These are phyloP conservation scores for Kodamaea leandrae DNA, from an alignment of 805 yeast genomes.

Conservation along the genomic window DNA sequence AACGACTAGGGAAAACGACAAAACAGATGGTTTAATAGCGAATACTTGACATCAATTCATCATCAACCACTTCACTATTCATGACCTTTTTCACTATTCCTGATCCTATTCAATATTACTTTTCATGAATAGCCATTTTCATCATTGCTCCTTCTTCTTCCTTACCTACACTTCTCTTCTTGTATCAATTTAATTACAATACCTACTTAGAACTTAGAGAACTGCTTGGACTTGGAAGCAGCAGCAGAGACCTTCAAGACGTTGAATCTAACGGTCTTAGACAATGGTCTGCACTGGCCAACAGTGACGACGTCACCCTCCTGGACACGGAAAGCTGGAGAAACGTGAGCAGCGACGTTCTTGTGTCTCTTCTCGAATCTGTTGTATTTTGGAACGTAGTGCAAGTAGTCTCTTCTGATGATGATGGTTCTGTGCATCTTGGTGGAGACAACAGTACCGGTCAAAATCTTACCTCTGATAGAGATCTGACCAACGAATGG, in stretches of 20 bases:
- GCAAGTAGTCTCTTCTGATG: conserved; percentile 99
- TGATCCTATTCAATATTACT: too few species aligned
- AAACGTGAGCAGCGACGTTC: conserved; percentile 99
- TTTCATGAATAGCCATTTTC: too few species aligned
- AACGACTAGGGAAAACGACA: too few species aligned
- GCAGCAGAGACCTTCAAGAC: conserved; percentile 93
- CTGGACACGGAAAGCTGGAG: conserved; percentile 99
- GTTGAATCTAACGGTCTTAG: conserved; percentile 99
- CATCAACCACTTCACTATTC: too few species aligned
- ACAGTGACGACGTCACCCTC: conserved; percentile 99
- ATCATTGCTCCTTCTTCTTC: background rate
- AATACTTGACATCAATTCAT: too few species aligned
- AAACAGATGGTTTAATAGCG: too few species aligned
- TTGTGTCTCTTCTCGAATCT: conserved; percentile 99
- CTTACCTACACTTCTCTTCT: conserved; percentile 1
- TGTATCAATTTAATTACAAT: conserved; percentile 6
- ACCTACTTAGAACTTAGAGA: conserved; percentile 82
- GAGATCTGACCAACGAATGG: conserved; percentile 97
- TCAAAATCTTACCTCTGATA: conserved; percentile 98
- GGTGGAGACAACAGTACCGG: conserved; percentile 99
- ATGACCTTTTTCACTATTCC: too few species aligned
- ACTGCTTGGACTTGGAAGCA: conserved; percentile 88
- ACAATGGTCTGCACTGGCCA: conserved; percentile 99
- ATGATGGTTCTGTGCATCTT: conserved; percentile 99
- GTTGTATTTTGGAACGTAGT: conserved; percentile 99